Evolutionary conservation across 257 asterid species (phyloP).

Genomic region (Fraxinus excelsior): DNA sequence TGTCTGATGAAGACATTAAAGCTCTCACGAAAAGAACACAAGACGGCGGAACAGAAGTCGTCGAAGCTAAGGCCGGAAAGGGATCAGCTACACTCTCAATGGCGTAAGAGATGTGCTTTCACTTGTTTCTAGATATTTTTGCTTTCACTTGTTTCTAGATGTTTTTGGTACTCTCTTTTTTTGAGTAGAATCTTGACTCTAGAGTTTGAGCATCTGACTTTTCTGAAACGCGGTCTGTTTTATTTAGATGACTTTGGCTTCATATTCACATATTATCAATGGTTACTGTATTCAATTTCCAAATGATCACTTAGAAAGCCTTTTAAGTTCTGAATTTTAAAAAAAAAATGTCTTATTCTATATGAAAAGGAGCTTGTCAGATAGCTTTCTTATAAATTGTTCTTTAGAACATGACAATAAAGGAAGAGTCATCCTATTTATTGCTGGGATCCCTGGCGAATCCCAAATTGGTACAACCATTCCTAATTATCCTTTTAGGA

Average conservation of each 20-base stretch:
- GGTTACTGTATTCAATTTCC: not conserved
- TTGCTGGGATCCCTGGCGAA: not conserved
- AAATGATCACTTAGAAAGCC: not conserved
- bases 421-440: not conserved
- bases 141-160: slow-evolving; percentile 3
- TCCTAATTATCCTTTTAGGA: not conserved
- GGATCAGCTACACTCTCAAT: slow-evolving; percentile 98
- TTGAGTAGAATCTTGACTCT: not conserved
- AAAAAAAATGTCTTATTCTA: not conserved
- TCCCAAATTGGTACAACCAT: not conserved
- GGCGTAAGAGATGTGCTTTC: slow-evolving; percentile 64
- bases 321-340: not conserved
- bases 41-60: slow-evolving; percentile 98
- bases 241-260: not conserved
- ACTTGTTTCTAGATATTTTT: not conserved
- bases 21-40: slow-evolving; percentile 91
- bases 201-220: not conserved
- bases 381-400: too few relatives aligned
- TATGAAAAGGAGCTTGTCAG: not conserved
- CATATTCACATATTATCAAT: not conserved
- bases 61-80: slow-evolving; percentile 97
- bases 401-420: not conserved
- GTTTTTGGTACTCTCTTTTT: not conserved
- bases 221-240: not conserved
- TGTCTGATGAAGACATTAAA: slow-evolving; percentile 62